Conservation (phyloP, 225 moss, liverwort and hornwort species). For the Neckera pumila region DNA sequence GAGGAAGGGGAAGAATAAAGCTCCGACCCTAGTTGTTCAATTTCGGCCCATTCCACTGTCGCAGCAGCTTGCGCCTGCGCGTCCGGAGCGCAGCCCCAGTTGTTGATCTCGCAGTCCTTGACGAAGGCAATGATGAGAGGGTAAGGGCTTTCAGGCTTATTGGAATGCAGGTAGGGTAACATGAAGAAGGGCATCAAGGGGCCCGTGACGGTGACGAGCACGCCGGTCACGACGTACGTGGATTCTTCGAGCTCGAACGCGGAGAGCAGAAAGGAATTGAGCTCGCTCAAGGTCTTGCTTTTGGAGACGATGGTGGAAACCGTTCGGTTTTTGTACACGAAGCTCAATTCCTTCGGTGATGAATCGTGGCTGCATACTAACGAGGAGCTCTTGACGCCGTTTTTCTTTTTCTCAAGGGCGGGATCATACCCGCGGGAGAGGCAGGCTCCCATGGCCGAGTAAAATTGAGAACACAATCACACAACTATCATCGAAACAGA, state of each 20-base stretch:
- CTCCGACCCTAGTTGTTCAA: not conserved
- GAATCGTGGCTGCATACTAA: not conserved
- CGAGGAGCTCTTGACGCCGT: not conserved
- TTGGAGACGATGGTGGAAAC: constrained; percentile 5
- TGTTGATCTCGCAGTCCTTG: constrained; percentile 11
- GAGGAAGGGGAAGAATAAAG: constrained; percentile 12
- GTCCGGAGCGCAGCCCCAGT: constrained; percentile 24
- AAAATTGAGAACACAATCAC: not conserved
- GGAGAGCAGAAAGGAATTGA: constrained; percentile 14
- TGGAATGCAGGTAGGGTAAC: constrained; percentile 17
- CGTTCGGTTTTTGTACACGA: constrained; percentile 7
- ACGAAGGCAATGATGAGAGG: constrained; percentile 3
- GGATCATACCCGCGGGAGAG: constrained; percentile 10
- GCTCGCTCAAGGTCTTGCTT: not conserved
- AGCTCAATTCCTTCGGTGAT: constrained; percentile 11
- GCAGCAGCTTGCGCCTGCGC: not conserved
- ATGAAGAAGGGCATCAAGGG: constrained; percentile 49
- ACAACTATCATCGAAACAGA: not conserved
- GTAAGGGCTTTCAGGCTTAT: constrained; percentile 11
- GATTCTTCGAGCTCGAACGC: constrained; percentile 8
- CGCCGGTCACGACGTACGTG: constrained; percentile 3
- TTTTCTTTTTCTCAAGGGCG: not conserved
- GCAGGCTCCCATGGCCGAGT: constrained; percentile 26
- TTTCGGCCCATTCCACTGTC: constrained; percentile 36
- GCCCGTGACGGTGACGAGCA: constrained; percentile 25